Evolutionary conservation across 768 basidiomycete genomes (phyloP).

Genomic region (Suillus tomentosus): DNA sequence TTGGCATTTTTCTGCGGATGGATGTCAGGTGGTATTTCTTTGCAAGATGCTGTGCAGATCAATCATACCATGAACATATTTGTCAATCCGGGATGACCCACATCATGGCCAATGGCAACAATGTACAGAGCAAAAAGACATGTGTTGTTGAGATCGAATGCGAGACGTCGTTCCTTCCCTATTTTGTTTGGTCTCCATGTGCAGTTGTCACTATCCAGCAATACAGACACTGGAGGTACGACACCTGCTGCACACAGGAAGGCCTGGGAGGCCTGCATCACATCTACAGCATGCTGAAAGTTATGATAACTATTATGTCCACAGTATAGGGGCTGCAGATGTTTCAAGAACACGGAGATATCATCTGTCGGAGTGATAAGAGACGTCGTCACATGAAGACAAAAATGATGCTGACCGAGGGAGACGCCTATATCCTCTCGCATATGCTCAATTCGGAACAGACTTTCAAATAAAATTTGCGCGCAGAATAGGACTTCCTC

Average conservation of each 20-base stretch:
- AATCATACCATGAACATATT: constrained; percentile 89
- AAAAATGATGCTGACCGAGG: constrained; percentile 49
- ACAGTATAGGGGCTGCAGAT: constrained; percentile 91
- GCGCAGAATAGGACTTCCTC: constrained; percentile 84
- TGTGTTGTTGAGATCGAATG: constrained; percentile 52
- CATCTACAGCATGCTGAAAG: constrained; percentile 95
- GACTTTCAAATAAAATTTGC: constrained; percentile 82
- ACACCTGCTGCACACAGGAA: constrained; percentile 80
- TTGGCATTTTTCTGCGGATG: constrained; percentile 83
- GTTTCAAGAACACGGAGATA: constrained; percentile 77
- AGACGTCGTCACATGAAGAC: constrained; percentile 20
- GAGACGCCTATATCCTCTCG: constrained; percentile 56
- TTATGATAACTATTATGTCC: constrained; percentile 95
- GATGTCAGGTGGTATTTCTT: constrained; percentile 14
- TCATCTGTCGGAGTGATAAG: constrained; percentile 50
- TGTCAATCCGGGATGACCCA: constrained; percentile 93
- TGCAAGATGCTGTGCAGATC: constrained; percentile 27
- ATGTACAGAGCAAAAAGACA: constrained; percentile 87
- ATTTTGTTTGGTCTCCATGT: constrained; percentile 42
- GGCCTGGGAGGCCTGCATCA: constrained; percentile 88
- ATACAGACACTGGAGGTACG: constrained; percentile 74
- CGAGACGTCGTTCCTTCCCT: constrained; percentile 40
- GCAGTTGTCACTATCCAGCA: constrained; percentile 47
- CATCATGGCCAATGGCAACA: constrained; percentile 96
- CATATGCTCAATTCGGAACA: constrained; percentile 81